Evolutionary conservation across 176 grass and related monocot species (phyloP).

Genomic region (Oryza glaberrima): DNA sequence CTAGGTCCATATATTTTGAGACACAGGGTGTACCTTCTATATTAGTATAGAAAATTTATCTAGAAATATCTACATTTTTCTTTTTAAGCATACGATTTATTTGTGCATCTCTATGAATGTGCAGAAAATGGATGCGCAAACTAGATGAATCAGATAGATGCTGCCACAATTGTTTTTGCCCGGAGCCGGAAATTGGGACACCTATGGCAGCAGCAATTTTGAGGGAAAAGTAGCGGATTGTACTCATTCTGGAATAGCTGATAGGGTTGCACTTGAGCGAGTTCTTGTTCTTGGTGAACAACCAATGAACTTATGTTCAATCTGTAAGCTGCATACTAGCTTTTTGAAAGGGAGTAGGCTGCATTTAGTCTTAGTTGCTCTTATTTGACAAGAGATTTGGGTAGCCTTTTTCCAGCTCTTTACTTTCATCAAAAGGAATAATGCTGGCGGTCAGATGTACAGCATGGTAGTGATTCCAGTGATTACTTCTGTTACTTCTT

Average conservation of each 20-base stretch:
- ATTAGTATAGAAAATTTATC: no score
- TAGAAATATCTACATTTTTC: no score
- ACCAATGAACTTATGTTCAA: not conserved
- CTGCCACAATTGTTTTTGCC: conserved; percentile 6
- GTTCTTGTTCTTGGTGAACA: conserved; percentile 22
- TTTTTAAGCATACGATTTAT: not conserved
- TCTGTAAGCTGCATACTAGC: conserved; percentile 15
- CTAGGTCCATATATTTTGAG: no score
- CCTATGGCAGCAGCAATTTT: not conserved
- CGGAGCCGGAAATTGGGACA: conserved; percentile 13
- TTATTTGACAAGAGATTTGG: conserved; percentile 26
- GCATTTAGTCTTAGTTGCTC: conserved; percentile 32
- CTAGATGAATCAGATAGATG: not conserved
- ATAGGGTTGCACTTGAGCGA: not conserved
- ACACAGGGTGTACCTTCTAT: no score
- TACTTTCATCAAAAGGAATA: conserved; percentile 38
- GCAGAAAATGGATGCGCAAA: conserved; percentile 28
- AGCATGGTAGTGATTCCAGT: conserved; percentile 23
- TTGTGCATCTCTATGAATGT: not conserved
- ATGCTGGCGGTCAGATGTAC: conserved; percentile 48
- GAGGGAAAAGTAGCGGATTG: not conserved
- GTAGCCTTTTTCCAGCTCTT: conserved; percentile 14
- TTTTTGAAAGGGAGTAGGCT: not conserved
- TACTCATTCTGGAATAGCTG: not conserved
- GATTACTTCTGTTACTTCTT: conserved; percentile 2